Evolutionary conservation across 1,139 yeast species (phyloP).

Genomic region (Sugiyamaella xylanicola): DNA sequence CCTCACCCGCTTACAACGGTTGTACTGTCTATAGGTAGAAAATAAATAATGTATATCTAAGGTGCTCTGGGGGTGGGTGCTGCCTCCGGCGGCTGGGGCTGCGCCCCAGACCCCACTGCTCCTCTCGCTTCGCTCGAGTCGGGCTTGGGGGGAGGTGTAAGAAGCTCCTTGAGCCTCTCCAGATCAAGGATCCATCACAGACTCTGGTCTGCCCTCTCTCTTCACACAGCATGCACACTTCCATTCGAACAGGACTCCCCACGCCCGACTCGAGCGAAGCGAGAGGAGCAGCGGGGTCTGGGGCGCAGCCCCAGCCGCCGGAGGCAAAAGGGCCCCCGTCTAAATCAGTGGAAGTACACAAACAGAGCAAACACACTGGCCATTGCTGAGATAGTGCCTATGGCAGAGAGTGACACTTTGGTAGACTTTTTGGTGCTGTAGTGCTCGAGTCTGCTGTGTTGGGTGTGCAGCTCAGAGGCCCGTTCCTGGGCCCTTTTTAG

Average conservation of each 20-base stretch:
- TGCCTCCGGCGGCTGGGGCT: conserved; percentile 3
- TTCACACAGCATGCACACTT: no score
- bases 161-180: neutral
- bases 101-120: neutral
- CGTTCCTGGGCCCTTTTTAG: conserved; percentile 26
- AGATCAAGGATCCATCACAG: no score
- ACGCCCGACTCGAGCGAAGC: neutral
- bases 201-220: no score
- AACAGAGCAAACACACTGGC: neutral
- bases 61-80: neutral
- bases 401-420: conserved; percentile 3
- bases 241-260: neutral
- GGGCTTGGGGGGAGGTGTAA: neutral
- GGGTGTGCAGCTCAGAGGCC: neutral
- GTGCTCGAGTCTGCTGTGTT: neutral
- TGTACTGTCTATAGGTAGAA: neutral
- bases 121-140: conserved; percentile 1
- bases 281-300: neutral
- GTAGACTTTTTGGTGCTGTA: neutral
- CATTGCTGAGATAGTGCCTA: conserved; percentile 8
- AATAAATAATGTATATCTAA: conserved; percentile 11
- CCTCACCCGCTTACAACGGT: neutral
- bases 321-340: neutral
- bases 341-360: conserved; percentile 9
- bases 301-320: conserved; percentile 6